A percentile compares a stretch with the other conserved stretches of the same genome.
phyloP scores from a whole-genome alignment of 371 early-diverging fungal genomes.

The Nematocida ausubeli region DNA sequence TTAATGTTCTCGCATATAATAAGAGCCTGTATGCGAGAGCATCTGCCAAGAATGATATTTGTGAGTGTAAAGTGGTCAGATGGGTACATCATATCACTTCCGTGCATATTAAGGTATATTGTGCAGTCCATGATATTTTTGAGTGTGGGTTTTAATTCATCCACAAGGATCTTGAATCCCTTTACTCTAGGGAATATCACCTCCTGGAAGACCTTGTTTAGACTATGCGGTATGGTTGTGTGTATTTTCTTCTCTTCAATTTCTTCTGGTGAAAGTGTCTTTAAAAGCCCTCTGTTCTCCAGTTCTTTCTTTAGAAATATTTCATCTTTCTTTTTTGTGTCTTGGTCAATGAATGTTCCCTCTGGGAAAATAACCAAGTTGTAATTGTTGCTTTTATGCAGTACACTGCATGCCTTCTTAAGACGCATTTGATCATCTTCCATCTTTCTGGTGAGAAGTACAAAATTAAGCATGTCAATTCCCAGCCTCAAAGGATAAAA shows the following conservation, averaged over 20 bases:
- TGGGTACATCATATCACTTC: constrained; percentile 43
- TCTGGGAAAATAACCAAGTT: constrained; percentile 65
- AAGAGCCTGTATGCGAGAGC: constrained; percentile 28
- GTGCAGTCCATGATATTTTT: constrained; percentile 64
- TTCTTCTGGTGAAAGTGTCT: background rate
- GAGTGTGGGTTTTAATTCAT: constrained; percentile 29
- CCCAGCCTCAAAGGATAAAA: constrained; percentile 26
- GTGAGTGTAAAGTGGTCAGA: constrained; percentile 45
- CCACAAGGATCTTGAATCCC: constrained; percentile 61
- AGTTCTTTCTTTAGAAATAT: constrained; percentile 42
- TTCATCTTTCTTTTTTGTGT: constrained; percentile 51
- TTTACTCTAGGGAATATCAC: constrained; percentile 62
- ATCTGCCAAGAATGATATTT: constrained; percentile 44
- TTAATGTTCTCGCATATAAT: constrained; percentile 52
- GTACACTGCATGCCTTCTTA: constrained; percentile 20
- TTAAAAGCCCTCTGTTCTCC: background rate
- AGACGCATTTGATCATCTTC: constrained; percentile 56
- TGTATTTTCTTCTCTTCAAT: background rate
- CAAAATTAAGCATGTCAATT: constrained; percentile 60
- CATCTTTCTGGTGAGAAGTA: constrained; percentile 62
- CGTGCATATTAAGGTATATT: constrained; percentile 57
- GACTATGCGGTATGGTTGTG: background rate
- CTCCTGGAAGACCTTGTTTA: constrained; percentile 33
- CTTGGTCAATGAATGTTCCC: constrained; percentile 65
- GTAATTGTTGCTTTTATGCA: constrained; percentile 45